Evolutionary conservation across 1,139 yeast species (phyloP), one percentile per base, ranked within the genome.

Genomic region (Debaryomyces psychrophilus): DNA sequence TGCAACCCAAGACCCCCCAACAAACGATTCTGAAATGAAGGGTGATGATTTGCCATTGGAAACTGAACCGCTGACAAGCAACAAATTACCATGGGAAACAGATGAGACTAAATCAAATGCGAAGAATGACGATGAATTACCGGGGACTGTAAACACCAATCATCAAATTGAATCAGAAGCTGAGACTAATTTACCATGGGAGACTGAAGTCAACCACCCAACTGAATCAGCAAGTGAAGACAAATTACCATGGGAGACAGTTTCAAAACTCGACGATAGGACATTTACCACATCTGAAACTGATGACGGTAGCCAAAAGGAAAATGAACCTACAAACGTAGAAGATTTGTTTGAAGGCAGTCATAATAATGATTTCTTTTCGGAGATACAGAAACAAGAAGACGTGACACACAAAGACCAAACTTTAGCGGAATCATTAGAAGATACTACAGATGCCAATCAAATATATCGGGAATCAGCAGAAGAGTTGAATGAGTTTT

Each of bases 321-420:
- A 17, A 11, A 29, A 44, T 17, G 37, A 37, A 11, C 14, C 39
- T 17, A 27, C 42, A 5, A 46, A 48, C 22, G 41, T 56, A 8
- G 60, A 55, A 22, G 49, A 48, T 6, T 48, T 60, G 15, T 56
- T 59, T 48, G 47, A 43, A 12, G 55, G 41, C 9, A 53, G 44
- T 12, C 48, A 50, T 11, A 62, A 58, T 25, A 56, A 54, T 26
- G 57, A 51, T 18, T 57, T 59, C 37, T 52, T 57, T 41, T 50
- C 51, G 6, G 50, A 47, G 25, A 26, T 28, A 27, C 23, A 14
- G 18, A 27, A 4, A 8, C 23, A 25, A n/a, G 26, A 39, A 17
- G 18, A 37, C 4, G 34, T 44, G 14, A 36, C 12, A 20, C 38
- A 39, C 27, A 15, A 20, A 12, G 20, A 29, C 7, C 26, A 22